These are phyloP conservation scores for Phytopythium mirpurense DNA, from an alignment of 352 stramenopile species.

Conservation along the genomic window DNA sequence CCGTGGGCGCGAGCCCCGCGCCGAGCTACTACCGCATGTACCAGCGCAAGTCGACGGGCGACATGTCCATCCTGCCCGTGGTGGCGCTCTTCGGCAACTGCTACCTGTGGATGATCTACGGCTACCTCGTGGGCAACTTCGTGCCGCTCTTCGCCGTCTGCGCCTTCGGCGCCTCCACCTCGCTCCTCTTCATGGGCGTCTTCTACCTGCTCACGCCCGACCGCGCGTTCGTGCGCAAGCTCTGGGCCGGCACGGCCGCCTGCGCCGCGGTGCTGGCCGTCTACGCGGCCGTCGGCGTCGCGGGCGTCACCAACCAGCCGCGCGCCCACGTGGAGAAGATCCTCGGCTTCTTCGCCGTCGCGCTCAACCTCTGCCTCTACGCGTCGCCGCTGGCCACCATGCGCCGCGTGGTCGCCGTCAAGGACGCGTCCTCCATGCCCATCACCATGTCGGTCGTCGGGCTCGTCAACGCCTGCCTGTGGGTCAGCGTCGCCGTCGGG, in stretches of 20 bases:
- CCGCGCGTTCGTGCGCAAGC: conserved; percentile 14
- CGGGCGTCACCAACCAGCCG: conserved; percentile 23
- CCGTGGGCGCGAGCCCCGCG: conserved; percentile 25
- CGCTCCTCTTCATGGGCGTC: conserved; percentile 21
- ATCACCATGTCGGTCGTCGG: conserved; percentile 21
- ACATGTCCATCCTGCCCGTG: conserved; percentile 25
- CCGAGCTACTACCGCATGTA: conserved; percentile 27
- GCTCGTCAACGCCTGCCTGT: conserved; percentile 18
- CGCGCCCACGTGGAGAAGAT: conserved; percentile 16
- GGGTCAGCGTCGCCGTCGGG: conserved; percentile 16
- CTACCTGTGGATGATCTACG: conserved; percentile 36
- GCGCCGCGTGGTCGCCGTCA: conserved; percentile 12
- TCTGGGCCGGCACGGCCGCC: conserved; percentile 13
- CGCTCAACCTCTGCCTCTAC: conserved; percentile 26
- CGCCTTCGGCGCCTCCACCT: conserved; percentile 18
- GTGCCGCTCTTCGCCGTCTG: conserved; percentile 25
- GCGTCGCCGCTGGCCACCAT: conserved; percentile 21
- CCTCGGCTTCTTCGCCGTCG: conserved; percentile 19
- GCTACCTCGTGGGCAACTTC: conserved; percentile 26
- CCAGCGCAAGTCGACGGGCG: conserved; percentile 21
- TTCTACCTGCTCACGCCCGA: conserved; percentile 24
- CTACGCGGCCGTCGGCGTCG: conserved; percentile 21
- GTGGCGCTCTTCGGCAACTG: conserved; percentile 27
- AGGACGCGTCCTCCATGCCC: conserved; percentile 17
- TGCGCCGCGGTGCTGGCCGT: conserved; percentile 13